Evolutionary conservation across 2,329 filamentous ascomycete genomes (phyloP).

Genomic region (Fusarium sp.): DNA sequence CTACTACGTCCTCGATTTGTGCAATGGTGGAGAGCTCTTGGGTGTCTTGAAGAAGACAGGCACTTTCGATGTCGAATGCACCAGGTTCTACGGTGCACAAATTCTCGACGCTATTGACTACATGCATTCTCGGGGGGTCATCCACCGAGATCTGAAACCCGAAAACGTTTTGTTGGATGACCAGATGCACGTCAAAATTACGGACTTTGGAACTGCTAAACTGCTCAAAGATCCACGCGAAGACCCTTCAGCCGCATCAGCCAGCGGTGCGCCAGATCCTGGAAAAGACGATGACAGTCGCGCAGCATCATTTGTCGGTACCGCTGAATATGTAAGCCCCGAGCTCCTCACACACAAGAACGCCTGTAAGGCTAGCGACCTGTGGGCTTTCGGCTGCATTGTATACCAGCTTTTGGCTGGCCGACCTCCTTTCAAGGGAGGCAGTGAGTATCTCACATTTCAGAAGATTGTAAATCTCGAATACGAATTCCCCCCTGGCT

Average conservation of each 20-base stretch:
- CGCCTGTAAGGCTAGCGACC: constrained; percentile 95
- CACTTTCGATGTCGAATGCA: constrained; percentile 95
- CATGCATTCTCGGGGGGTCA: constrained; percentile 96
- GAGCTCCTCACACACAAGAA: constrained; percentile 97
- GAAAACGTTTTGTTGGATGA: constrained; percentile 96
- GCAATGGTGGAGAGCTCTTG: constrained; percentile 89
- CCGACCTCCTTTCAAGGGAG: constrained; percentile 95
- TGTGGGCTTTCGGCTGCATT: constrained; percentile 99
- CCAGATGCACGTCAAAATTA: constrained; percentile 98
- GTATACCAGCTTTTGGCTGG: constrained; percentile 96
- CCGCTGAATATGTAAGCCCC: constrained; percentile 97
- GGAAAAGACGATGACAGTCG: constrained; percentile 69
- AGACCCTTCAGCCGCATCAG: constrained; percentile 49
- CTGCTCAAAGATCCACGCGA: constrained; percentile 65
- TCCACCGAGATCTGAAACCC: constrained; percentile 95
- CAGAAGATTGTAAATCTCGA: constrained; percentile 97
- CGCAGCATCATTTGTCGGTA: constrained; percentile 95
- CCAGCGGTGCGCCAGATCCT: constrained; percentile 50
- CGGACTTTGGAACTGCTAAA: constrained; percentile 98
- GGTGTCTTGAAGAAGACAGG: constrained; percentile 93
- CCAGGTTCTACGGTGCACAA: constrained; percentile 92
- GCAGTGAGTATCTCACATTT: constrained; percentile 95
- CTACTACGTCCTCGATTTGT: constrained; percentile 96
- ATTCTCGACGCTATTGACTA: constrained; percentile 97
- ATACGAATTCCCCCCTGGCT: constrained; percentile 90